Evolutionary conservation across 768 basidiomycete species (phyloP), one percentile per base, ranked within the genome.

Genomic region (Pisolithus orientalis): DNA sequence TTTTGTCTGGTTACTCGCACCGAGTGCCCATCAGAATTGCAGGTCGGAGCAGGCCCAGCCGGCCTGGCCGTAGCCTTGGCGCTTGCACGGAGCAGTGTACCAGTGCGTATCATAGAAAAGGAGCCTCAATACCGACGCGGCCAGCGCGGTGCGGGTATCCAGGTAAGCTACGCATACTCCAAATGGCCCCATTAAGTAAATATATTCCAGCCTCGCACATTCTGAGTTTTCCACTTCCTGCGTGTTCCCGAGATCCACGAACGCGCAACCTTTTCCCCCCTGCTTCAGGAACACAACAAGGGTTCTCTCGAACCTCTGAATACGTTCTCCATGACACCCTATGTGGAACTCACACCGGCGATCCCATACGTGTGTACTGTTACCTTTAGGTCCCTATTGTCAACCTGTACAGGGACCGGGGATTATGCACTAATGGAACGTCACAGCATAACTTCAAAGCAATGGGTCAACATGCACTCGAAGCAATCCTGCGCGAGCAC

Each of bases 181-280:
- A 32, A 32, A 32, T 11, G 3, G 9, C 31, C 4, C 27, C 10
- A 16, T 11, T 10, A 16, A 25, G 28, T 11, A 10, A 32, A 32
- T 10, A 11, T 2, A 32, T 27, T 28, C 34, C 54, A 77, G 73
- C 74, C 74, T 14, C 71, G 77, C 10, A 69, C 76, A 5, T 62
- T 77, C 28, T 76, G 80, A 58, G 56, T 75, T 4, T 74, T 76
- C 48, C 63, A 69, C 16, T 65, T 66, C 44, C 65, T 80, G 32
- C 63, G 70, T 9, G 65, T 70, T 21, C 70, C 71, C 27, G 68
- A 75, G 16, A 65, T 74, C 5, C 28, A 71, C 45, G 60, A 69
- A 38, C 57, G 28, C 21, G 65, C 68, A 16, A 68, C 56, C 25
- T 52, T 55, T 0, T 50, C 65, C 1, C 53, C 62, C 6, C 62